phyloP scores from a whole-genome alignment of 768 basidiomycete genomes.

The Lactarius hengduanensis region DNA sequence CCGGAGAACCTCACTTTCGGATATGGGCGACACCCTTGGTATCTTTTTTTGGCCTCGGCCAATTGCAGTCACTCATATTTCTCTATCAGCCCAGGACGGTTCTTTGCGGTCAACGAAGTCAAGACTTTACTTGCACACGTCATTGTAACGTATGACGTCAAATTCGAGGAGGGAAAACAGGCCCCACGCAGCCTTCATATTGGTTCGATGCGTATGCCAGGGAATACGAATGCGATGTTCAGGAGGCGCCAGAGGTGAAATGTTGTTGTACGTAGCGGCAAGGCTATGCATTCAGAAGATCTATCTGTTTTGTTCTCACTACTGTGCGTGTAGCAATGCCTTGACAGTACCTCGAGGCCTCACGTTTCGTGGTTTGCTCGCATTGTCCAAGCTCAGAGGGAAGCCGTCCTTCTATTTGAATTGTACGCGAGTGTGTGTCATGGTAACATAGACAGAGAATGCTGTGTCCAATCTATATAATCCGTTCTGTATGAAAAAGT shows the following conservation, averaged over 20 bases:
- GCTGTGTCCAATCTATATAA: too few species aligned
- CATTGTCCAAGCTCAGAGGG: not conserved
- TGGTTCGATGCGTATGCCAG: slow-evolving; percentile 11
- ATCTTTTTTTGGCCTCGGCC: too few species aligned
- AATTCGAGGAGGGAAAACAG: slow-evolving; percentile 27
- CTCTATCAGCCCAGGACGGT: slow-evolving; percentile 31
- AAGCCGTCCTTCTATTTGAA: not conserved
- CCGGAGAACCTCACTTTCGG: slow-evolving; percentile 37
- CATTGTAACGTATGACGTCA: slow-evolving; percentile 31
- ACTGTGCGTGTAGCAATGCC: too few species aligned
- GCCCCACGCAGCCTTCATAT: slow-evolving; percentile 7
- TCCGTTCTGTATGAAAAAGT: too few species aligned
- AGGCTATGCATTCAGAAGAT: not conserved
- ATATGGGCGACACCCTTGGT: slow-evolving; percentile 35
- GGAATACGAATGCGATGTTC: slow-evolving; percentile 28
- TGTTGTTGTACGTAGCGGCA: not conserved
- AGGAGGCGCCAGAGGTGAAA: slow-evolving; percentile 26
- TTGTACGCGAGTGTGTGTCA: too few species aligned
- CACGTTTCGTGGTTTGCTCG: not conserved
- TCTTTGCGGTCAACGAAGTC: slow-evolving; percentile 32
- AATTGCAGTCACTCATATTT: too few species aligned
- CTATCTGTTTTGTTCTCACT: not conserved
- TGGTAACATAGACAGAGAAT: too few species aligned
- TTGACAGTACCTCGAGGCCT: not conserved
- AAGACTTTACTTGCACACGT: slow-evolving; percentile 32